These are phyloP conservation scores for Elaeis guineensis DNA, from an alignment of 176 grass and related monocot species.

Conservation along the genomic window DNA sequence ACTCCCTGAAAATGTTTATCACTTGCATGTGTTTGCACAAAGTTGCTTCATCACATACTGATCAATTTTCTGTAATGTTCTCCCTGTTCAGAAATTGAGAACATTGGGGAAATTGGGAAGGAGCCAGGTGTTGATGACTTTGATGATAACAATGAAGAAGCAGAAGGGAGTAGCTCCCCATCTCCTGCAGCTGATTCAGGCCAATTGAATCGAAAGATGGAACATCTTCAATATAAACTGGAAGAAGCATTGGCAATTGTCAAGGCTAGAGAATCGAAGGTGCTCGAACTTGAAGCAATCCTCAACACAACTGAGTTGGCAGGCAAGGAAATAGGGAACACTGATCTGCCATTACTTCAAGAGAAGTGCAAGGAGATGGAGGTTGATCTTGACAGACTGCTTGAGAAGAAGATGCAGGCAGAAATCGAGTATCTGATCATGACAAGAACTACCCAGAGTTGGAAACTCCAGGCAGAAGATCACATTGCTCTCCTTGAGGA, in stretches of 20 bases:
- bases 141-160: conserved; percentile 27
- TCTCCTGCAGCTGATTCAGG: conserved; percentile 23
- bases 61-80: conserved; percentile 5
- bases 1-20: too few species aligned
- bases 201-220: conserved; percentile 26
- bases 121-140: conserved; percentile 17
- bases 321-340: background rate
- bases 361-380: conserved; percentile 13
- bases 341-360: background rate
- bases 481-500: conserved; percentile 37
- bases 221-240: conserved; percentile 28
- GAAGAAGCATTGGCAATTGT: conserved; percentile 23
- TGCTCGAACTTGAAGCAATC: conserved; percentile 23
- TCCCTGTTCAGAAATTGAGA: conserved; percentile 52
- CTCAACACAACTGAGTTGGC: background rate
- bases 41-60: background rate
- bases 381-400: conserved; percentile 42
- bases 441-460: conserved; percentile 30
- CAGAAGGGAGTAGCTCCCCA: conserved; percentile 23
- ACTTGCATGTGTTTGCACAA: too few species aligned
- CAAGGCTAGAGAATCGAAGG: conserved; percentile 41
- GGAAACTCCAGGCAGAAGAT: conserved; percentile 22
- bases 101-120: conserved; percentile 24
- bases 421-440: conserved; percentile 55
- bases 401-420: conserved; percentile 47